Base-by-base conservation (phyloP, 2,329 filamentous ascomycete genomes). In the Nigrospora osmanthi region DNA sequence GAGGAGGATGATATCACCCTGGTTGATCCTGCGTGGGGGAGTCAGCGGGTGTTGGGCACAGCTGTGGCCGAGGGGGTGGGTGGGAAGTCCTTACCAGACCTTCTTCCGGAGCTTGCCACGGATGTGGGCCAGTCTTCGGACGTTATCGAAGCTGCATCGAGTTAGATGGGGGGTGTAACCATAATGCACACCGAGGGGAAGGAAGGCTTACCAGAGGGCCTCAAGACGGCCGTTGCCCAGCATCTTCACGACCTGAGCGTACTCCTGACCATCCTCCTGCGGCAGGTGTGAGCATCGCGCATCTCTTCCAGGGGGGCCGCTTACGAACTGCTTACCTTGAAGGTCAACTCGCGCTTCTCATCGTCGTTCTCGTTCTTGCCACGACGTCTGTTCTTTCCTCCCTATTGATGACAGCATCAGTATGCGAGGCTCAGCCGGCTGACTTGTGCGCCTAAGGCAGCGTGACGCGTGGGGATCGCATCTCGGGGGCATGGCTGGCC, bases 291-390 rank as follows among this genome's bases (percentile, higher is more conserved):
- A 38, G 17, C 19, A 15, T 16, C 19, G 13, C 19, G 14, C 34
- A 6, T 35, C 34, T 35, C 16, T 6, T 7, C 34, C 4, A n/a
- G 9, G 23, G 7, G 23, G 7, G 23, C 9, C 7, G 23, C 2
- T 28, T 28, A 7, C 23, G 23, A 7, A 7, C 10, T 6, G 23
- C 23, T 28, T 28, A 28, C 93, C 75, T 96, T 96, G 83, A 97
- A 97, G 63, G 89, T 91, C 62, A 97, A 80, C 71, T 97, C 91
- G 70, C 91, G 90, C 80, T 96, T 96, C 76, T 96, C 90, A 66
- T 96, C 95, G 77, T 97, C 93, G 73, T 93, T 94, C 75, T 95
- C 89, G 80, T 95, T 95, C 85, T 96, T 97, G 73, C 91, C 91
- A 75, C 93, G 83, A 81, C 91, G 86, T 72, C 91, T 79, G 75